A percentile compares a stretch with the other conserved stretches of the same genome.
phyloP scores from a whole-genome alignment of 108 stramenopile genomes.

The Aurantiochytrium sp. region DNA sequence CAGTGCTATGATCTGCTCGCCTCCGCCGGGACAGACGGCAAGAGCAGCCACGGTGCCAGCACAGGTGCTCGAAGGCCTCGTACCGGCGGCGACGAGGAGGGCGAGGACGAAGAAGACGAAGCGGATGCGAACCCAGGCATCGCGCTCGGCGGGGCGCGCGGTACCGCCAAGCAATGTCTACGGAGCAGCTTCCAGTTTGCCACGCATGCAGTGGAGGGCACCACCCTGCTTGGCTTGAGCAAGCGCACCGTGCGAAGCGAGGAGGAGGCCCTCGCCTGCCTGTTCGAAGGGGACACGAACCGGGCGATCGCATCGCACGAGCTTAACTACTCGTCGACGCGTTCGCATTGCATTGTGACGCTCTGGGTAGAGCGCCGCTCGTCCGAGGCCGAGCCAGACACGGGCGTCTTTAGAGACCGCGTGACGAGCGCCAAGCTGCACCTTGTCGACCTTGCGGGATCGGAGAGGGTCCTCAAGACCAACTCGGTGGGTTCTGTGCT shows the following conservation, averaged over 20 bases:
- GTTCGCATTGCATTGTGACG: slow-evolving; percentile 48
- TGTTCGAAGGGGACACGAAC: slow-evolving; percentile 41
- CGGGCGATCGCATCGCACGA: slow-evolving; percentile 49
- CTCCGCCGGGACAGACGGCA: too few relatives aligned
- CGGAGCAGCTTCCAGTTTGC: slow-evolving; percentile 31
- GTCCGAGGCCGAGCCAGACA: not conserved
- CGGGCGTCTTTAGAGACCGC: not conserved
- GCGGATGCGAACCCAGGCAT: not conserved
- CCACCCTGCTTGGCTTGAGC: slow-evolving; percentile 21
- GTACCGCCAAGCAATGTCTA: too few relatives aligned
- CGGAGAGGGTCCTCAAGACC: slow-evolving; percentile 39
- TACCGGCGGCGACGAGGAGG: too few relatives aligned
- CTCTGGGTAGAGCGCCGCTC: slow-evolving; percentile 26
- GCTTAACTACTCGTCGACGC: slow-evolving; percentile 44
- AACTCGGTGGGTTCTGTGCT: slow-evolving; percentile 26
- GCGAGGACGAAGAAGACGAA: not conserved
- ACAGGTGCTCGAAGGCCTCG: too few relatives aligned
- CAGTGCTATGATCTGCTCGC: slow-evolving; percentile 38
- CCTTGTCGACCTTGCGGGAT: slow-evolving; percentile 47
- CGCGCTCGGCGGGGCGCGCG: too few relatives aligned
- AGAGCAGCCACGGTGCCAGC: too few relatives aligned
- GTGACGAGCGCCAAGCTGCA: slow-evolving; percentile 36
- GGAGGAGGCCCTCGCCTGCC: slow-evolving; percentile 40
- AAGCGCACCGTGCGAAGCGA: not conserved
- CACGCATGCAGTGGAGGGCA: not conserved